Evolutionary conservation across 805 yeast species (phyloP).

Genomic region (Hanseniaspora occidentalis): DNA sequence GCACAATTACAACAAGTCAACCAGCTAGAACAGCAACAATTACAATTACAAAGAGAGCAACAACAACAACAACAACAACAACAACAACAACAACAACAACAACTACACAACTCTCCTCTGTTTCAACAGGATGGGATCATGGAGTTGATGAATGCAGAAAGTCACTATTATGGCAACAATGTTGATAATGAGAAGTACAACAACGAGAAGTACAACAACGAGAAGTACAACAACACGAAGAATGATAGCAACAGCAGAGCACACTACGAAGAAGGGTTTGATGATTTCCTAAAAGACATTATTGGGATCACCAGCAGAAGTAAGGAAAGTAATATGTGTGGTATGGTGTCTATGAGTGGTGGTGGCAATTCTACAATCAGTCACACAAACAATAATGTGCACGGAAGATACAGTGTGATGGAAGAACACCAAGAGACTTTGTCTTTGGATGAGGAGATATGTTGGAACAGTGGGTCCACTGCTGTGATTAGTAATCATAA

Average conservation of each 20-base stretch:
- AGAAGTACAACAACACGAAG: neutral
- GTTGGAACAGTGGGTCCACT: neutral
- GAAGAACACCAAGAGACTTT: neutral
- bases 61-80: neutral
- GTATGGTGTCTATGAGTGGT: too few relatives aligned
- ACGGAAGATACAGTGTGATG: neutral
- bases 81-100: neutral
- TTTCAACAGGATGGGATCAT: neutral
- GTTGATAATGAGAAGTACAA: neutral
- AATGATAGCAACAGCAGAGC: neutral
- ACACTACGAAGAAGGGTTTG: neutral
- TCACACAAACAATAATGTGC: neutral
- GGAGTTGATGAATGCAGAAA: neutral
- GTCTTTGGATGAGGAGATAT: conserved; percentile 1
- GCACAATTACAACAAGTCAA: neutral
- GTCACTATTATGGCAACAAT: too few relatives aligned
- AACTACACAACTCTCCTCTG: neutral
- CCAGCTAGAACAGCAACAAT: neutral
- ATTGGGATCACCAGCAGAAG: neutral
- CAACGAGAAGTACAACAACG: neutral
- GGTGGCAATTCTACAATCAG: too few relatives aligned
- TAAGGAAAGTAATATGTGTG: too few relatives aligned
- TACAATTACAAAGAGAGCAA: neutral
- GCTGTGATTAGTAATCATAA: neutral
- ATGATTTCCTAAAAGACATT: conserved; percentile 2